Percentiles rank a stretch among this genome's conserved stretches.
These are phyloP conservation scores for Colletotrichum liriopes DNA, from an alignment of 2,329 filamentous ascomycete species.

Conservation along the genomic window DNA sequence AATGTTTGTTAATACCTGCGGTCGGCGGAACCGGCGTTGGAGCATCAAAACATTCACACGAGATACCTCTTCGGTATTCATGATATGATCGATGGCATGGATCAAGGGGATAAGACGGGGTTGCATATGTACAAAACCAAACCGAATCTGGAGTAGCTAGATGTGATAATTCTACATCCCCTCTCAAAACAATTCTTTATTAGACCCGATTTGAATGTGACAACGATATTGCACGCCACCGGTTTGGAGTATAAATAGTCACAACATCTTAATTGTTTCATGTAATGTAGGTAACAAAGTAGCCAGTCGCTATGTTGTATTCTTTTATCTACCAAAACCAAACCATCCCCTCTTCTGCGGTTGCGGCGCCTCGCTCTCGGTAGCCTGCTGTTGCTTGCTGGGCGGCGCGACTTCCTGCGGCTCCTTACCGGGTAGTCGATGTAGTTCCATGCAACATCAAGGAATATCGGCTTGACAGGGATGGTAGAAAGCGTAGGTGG, in stretches of 20 bases:
- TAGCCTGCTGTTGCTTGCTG: conserved; percentile 32
- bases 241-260: neutral
- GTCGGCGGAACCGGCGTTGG: conserved; percentile 66
- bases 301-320: conserved; percentile 2
- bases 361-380: conserved; percentile 55
- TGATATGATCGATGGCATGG: conserved; percentile 62
- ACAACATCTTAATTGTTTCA: too few species aligned
- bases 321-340: conserved; percentile 72
- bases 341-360: conserved; percentile 83
- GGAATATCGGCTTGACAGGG: conserved; percentile 94
- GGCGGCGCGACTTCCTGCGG: conserved; percentile 49
- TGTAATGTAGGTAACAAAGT: neutral
- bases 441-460: conserved; percentile 98
- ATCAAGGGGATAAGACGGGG: conserved; percentile 57
- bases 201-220: neutral
- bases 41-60: conserved; percentile 64
- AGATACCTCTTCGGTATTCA: conserved; percentile 61
- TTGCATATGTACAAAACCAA: conserved; percentile 62
- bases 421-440: conserved; percentile 84
- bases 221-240: too few species aligned
- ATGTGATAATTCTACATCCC: conserved; percentile 71
- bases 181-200: conserved; percentile 59
- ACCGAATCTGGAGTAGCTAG: conserved; percentile 60
- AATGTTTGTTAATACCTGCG: conserved; percentile 63
- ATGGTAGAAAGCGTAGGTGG: conserved; percentile 87